These are phyloP conservation scores for Tylopilus subfusipes DNA, from an alignment of 768 basidiomycete genomes.

Conservation along the genomic window DNA sequence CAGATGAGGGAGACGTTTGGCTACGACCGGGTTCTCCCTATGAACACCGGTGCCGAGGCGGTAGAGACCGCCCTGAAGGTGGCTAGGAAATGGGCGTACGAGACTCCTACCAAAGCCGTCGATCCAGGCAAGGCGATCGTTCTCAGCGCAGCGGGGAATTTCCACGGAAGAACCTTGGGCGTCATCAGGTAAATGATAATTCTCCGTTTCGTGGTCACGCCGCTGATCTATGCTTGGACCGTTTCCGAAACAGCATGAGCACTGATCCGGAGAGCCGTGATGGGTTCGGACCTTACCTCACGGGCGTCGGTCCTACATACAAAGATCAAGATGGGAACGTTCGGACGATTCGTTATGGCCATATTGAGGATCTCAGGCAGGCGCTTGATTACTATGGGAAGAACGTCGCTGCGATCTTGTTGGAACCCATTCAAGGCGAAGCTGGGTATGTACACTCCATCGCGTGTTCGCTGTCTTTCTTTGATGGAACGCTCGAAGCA, in stretches of 20 bases:
- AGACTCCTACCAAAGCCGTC: slow-evolving; percentile 65
- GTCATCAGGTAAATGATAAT: slow-evolving; percentile 62
- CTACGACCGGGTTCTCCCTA: slow-evolving; percentile 94
- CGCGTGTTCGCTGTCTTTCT: neutral
- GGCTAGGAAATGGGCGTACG: slow-evolving; percentile 95
- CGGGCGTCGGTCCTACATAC: slow-evolving; percentile 78
- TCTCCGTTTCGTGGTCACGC: neutral
- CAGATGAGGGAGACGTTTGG: slow-evolving; percentile 80
- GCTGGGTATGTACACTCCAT: slow-evolving; percentile 65
- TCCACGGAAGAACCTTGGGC: slow-evolving; percentile 91
- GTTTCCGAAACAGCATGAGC: slow-evolving; percentile 61
- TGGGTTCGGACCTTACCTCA: slow-evolving; percentile 90
- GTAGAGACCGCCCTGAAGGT: slow-evolving; percentile 98
- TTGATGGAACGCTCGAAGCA: slow-evolving; percentile 42
- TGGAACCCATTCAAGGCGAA: slow-evolving; percentile 99
- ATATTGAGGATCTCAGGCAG: slow-evolving; percentile 74
- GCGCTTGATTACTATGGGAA: slow-evolving; percentile 80
- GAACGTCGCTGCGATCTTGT: slow-evolving; percentile 86
- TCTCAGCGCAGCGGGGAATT: slow-evolving; percentile 84
- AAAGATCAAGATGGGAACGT: slow-evolving; percentile 45
- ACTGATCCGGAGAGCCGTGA: slow-evolving; percentile 87
- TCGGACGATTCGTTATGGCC: slow-evolving; percentile 76
- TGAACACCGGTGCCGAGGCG: slow-evolving; percentile 99
- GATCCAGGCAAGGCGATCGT: slow-evolving; percentile 71
- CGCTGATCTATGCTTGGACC: slow-evolving; percentile 11